A percentile compares a stretch with the other conserved stretches of the same genome.
Evolutionary conservation across 1,284 basidiomycete genomes (phyloP).

Genomic region (Puccinia novopanici): DNA sequence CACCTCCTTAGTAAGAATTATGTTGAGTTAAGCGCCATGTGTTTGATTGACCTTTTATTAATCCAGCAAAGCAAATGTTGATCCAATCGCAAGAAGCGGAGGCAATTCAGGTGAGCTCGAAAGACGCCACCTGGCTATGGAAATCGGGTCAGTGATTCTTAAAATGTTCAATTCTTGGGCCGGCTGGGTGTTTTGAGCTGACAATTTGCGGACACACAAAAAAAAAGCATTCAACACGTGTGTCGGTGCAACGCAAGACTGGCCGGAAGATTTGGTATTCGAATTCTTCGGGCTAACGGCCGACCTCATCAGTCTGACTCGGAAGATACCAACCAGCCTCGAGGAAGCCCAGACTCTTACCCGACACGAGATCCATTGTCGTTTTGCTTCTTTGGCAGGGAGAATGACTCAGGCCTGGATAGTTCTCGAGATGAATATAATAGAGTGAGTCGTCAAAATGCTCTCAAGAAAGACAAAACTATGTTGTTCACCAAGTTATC

Average conservation of each 20-base stretch:
- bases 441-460: conserved; percentile 13
- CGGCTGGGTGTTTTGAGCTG: background rate
- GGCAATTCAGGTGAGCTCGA: conserved; percentile 15
- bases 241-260: conserved; percentile 38
- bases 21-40: background rate
- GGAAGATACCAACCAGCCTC: conserved; percentile 44
- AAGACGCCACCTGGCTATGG: conserved; percentile 51
- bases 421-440: conserved; percentile 12
- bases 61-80: conserved; percentile 41
- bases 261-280: conserved; percentile 34
- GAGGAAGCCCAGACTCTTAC: conserved; percentile 34
- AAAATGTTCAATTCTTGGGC: too few relatives aligned
- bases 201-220: background rate
- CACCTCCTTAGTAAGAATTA: background rate
- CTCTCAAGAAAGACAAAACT: background rate
- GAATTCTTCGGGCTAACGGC: conserved; percentile 48
- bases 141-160: conserved; percentile 38
- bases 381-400: conserved; percentile 44
- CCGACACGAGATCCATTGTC: conserved; percentile 47
- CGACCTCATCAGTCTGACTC: conserved; percentile 40
- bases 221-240: conserved; percentile 47
- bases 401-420: conserved; percentile 29
- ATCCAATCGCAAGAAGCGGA: conserved; percentile 14
- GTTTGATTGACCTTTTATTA: background rate
- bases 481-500: background rate